Evolutionary conservation across 2,329 filamentous ascomycete species (phyloP), one percentile per base, ranked within the genome.

Genomic region (Trichoderma citrinoviride): DNA sequence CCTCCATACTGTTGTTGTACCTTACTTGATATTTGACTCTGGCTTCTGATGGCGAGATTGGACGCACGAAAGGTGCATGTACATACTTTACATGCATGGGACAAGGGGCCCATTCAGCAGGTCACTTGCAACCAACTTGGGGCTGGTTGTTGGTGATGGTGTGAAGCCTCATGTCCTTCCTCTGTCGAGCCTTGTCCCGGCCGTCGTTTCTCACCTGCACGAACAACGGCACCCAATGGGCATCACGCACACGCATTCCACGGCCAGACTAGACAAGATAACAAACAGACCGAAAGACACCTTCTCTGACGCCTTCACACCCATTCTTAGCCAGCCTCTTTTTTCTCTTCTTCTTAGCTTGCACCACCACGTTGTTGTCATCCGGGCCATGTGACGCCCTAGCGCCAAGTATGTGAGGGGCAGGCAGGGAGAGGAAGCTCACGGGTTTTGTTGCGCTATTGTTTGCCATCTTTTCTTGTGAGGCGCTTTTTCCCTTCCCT

Each of bases 311-410:
- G 8, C 29, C 33, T 37, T 10, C 33, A 37, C 33, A 37, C 33
- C 33, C 33, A 37, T 37, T 37, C 33, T 33, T 33, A 33, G 29
- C 29, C 33, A n/a, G n/a, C n/a, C n/a, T n/a, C 33, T 14, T 37
- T 12, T 12, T 14, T 14, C 33, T 14, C 12, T n/a, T n/a, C n/a
- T n/a, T 12, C 44, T 64, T 60, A 65, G 64, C 64, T 12, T 64
- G 61, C 65, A 66, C 61, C 64, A 66, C 56, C 57, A 64, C 67
- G 60, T 65, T 61, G 66, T 61, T 47, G 55, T 49, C 65, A 65
- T 23, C 44, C 60, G 49, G n/a, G 25, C 65, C 63, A 69, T 67
- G 67, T 60, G 63, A 66, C 63, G 56, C 47, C 46, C 56, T 68
- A 66, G 66, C 61, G 67, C 50, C 41, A 21, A 29, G 21, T 43